Base-by-base conservation (phyloP, 2,329 filamentous ascomycete species). In the Lecanicillium sp. region DNA sequence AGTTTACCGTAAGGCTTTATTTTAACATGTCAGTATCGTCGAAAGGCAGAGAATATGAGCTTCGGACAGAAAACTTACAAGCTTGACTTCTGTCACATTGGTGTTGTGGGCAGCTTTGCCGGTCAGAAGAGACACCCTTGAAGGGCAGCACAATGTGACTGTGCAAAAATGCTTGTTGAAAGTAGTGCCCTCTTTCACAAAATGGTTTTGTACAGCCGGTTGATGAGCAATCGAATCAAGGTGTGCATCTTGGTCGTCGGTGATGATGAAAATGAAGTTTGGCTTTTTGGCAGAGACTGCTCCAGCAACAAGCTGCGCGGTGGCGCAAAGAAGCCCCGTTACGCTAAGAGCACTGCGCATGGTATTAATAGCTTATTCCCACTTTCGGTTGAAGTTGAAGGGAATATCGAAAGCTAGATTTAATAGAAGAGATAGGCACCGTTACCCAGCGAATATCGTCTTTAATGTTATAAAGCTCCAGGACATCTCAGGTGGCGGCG, bases 251-350 rank as follows among this genome's bases (percentile, higher is more conserved):
- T 83, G 79, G 45, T 83, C 79, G 45, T 83, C 79, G 0, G 76
- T 79, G 22, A 83, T 61, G 43, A 83, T 71, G 50, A 83, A 79
- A 22, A 83, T 59, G 37, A 83, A 71, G 48, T 83, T 83, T 0
- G 71, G 67, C 34, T 41, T 43, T 20, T 7, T 29, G 12, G 31
- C n/a, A 20, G 19, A 15, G 28, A 34, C 33, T 7, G 22, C 22
- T 7, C 11, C 12, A 44, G 16, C 3, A 28, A 35, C 19, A 15
- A 20, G 28, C 12, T 29, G 28, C 28, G 28, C 31, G 4, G 19
- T 20, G 20, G 9, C 20, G 11, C 38, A 7, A 3, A 40, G 33
- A 8, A 36, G 19, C n/a, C n/a, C n/a, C n/a, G n/a, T n/a, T n/a
- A n/a, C n/a, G n/a, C n/a, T n/a, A n/a, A n/a, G n/a, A n/a, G n/a